Percentiles rank a stretch among this genome's conserved stretches.
phyloP scores from a whole-genome alignment of 208 protist genomes.

The Strigomonas oncopelti region DNA sequence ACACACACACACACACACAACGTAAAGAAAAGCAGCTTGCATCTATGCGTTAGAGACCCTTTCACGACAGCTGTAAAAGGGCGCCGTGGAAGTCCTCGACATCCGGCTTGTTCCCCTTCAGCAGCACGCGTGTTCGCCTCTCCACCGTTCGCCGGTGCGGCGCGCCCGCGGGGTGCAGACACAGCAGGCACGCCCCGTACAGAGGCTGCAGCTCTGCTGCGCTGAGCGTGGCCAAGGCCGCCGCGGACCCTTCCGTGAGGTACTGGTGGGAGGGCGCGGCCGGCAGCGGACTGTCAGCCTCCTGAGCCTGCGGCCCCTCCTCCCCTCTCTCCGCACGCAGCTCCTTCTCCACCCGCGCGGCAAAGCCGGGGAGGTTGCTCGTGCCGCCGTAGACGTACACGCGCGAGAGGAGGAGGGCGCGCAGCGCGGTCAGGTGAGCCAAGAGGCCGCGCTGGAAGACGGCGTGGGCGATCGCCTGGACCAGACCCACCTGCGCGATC shows the following conservation, averaged over 20 bases:
- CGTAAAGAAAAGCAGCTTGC: no score
- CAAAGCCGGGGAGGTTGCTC: slow-evolving; percentile 31
- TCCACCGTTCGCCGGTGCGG: slow-evolving; percentile 10
- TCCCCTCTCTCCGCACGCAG: slow-evolving; percentile 15
- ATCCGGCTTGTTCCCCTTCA: slow-evolving; percentile 9
- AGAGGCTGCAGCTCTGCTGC: slow-evolving; percentile 40
- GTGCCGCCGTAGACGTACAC: slow-evolving; percentile 62
- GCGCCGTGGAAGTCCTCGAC: slow-evolving; percentile 31
- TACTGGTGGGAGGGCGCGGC: background rate
- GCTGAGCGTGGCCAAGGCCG: background rate
- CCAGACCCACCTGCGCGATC: slow-evolving; percentile 53
- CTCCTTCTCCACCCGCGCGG: slow-evolving; percentile 38
- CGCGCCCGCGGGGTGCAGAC: slow-evolving; percentile 9
- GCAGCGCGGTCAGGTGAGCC: slow-evolving; percentile 30
- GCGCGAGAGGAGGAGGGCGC: slow-evolving; percentile 27
- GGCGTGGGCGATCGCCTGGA: slow-evolving; percentile 38
- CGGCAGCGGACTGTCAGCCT: background rate
- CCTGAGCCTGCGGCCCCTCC: background rate
- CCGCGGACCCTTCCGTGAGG: background rate
- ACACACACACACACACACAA: no score
- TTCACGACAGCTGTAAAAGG: slow-evolving; percentile 22
- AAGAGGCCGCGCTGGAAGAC: slow-evolving; percentile 43
- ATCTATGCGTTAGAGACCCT: no score
- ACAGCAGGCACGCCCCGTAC: slow-evolving; percentile 39
- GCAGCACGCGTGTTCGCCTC: slow-evolving; percentile 11